A percentile compares a stretch with the other conserved stretches of the same genome.
Evolutionary conservation across 2,329 filamentous ascomycete species (phyloP).

Genomic region (Cladosporium velox): DNA sequence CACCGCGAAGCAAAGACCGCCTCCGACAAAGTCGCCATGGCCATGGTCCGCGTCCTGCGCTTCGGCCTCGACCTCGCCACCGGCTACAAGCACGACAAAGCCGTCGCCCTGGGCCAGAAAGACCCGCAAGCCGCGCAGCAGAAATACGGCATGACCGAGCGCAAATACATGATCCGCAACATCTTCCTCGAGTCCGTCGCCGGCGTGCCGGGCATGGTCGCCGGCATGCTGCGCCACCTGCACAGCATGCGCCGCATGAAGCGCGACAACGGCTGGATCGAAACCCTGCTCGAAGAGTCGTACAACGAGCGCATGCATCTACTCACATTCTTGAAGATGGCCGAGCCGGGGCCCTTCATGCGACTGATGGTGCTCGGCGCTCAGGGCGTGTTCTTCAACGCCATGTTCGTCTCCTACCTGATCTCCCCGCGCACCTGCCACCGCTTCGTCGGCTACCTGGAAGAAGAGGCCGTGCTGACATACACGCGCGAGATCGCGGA

Average conservation of each 20-base stretch:
- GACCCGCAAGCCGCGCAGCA: conserved; percentile 56
- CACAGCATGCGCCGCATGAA: conserved; percentile 81
- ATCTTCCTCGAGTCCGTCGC: conserved; percentile 94
- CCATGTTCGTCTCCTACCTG: conserved; percentile 85
- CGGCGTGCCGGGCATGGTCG: conserved; percentile 95
- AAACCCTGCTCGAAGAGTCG: conserved; percentile 40
- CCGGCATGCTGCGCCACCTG: conserved; percentile 88
- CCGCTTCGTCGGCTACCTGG: conserved; percentile 93
- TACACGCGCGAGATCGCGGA: conserved; percentile 89
- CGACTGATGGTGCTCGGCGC: conserved; percentile 86
- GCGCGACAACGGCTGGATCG: conserved; percentile 92
- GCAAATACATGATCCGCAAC: conserved; percentile 83
- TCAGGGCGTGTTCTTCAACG: conserved; percentile 96
- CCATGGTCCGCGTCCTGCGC: conserved; percentile 72
- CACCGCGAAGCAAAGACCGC: conserved; percentile 73
- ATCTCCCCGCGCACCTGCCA: conserved; percentile 85
- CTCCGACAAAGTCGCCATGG: conserved; percentile 78
- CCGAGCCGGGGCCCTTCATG: conserved; percentile 85
- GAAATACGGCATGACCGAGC: conserved; percentile 72
- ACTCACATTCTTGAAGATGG: conserved; percentile 89
- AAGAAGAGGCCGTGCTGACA: conserved; percentile 95
- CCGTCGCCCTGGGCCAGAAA: conserved; percentile 41
- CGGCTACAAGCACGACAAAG: conserved; percentile 72
- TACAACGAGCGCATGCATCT: conserved; percentile 74
- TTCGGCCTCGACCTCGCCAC: conserved; percentile 82